Percentiles rank a stretch among this genome's conserved stretches.
These are phyloP conservation scores for Gelatoporia subvermispora DNA, from an alignment of 768 basidiomycete genomes.

Conservation along the genomic window DNA sequence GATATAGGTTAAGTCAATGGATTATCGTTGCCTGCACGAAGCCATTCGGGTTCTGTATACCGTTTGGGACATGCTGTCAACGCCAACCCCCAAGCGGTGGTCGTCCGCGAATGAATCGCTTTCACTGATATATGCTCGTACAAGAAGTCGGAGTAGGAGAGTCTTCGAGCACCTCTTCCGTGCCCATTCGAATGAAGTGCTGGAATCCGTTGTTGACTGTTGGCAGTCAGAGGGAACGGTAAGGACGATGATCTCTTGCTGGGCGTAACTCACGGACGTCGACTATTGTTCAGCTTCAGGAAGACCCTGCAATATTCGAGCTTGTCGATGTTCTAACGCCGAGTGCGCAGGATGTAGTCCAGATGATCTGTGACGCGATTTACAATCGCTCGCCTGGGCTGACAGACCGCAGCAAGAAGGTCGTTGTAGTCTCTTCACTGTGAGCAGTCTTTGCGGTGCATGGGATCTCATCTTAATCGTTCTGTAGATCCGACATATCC, in stretches of 20 bases:
- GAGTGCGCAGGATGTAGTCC: slow-evolving; percentile 82
- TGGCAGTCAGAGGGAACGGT: slow-evolving; percentile 63
- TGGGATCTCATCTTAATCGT: background rate
- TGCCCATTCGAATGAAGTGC: slow-evolving; percentile 70
- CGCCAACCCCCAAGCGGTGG: slow-evolving; percentile 31
- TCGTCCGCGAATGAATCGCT: slow-evolving; percentile 65
- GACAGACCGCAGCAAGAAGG: slow-evolving; percentile 57
- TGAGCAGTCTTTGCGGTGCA: slow-evolving; percentile 30
- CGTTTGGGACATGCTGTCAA: slow-evolving; percentile 58
- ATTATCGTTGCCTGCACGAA: slow-evolving; percentile 74
- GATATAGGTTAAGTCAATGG: slow-evolving; percentile 62
- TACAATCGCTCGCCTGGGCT: slow-evolving; percentile 48
- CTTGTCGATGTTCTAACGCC: slow-evolving; percentile 79
- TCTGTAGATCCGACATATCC: slow-evolving; percentile 55
- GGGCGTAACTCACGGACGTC: background rate
- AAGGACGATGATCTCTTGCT: slow-evolving; percentile 17
- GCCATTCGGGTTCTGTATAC: slow-evolving; percentile 73
- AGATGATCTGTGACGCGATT: slow-evolving; percentile 86
- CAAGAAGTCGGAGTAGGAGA: slow-evolving; percentile 65
- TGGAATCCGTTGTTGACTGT: slow-evolving; percentile 78
- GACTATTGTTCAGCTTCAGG: background rate
- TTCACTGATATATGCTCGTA: slow-evolving; percentile 59
- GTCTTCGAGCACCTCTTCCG: slow-evolving; percentile 86
- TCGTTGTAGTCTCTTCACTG: slow-evolving; percentile 60
- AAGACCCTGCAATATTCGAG: slow-evolving; percentile 59